phyloP scores from a whole-genome alignment of 1,139 yeast species.

The Yamadazyma sp. region DNA sequence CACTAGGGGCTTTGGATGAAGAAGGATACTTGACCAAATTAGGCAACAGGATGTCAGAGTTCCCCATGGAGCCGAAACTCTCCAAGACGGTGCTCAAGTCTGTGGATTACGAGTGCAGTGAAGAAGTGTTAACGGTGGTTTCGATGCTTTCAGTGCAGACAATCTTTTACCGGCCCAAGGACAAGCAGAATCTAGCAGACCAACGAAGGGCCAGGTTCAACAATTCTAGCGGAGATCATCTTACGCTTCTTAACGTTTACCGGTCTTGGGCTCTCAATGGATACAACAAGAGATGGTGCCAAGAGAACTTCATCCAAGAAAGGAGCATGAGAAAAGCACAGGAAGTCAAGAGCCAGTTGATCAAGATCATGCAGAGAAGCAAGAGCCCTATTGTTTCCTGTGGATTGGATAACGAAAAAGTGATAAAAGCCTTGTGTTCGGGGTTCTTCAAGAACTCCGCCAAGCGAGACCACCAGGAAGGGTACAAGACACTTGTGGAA shows the following conservation, averaged over 20 bases:
- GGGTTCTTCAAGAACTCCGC: slow-evolving; percentile 90
- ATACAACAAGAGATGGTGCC: slow-evolving; percentile 74
- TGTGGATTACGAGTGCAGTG: slow-evolving; percentile 72
- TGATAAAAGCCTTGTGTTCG: slow-evolving; percentile 74
- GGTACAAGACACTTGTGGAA: slow-evolving; percentile 76
- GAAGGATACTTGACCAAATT: slow-evolving; percentile 70
- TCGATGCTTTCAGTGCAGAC: slow-evolving; percentile 91
- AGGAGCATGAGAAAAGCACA: slow-evolving; percentile 73
- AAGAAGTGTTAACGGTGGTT: slow-evolving; percentile 80
- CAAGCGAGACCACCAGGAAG: slow-evolving; percentile 61
- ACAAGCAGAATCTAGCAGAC: slow-evolving; percentile 73
- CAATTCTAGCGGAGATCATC: slow-evolving; percentile 82
- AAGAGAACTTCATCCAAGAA: slow-evolving; percentile 77
- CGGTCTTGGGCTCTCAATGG: slow-evolving; percentile 71
- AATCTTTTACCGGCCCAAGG: slow-evolving; percentile 82
- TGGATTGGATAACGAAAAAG: slow-evolving; percentile 59
- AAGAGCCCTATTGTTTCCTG: slow-evolving; percentile 56
- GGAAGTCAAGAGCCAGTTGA: slow-evolving; percentile 75
- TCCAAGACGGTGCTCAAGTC: slow-evolving; percentile 81
- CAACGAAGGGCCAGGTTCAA: slow-evolving; percentile 71
- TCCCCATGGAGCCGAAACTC: slow-evolving; percentile 93
- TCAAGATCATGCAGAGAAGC: slow-evolving; percentile 59
- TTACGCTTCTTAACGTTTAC: slow-evolving; percentile 81
- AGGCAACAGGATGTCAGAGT: slow-evolving; percentile 85
- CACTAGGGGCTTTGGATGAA: slow-evolving; percentile 79